Base-by-base conservation (phyloP, 176 grass and related monocot species). In the Pontederia crassipes region DNA sequence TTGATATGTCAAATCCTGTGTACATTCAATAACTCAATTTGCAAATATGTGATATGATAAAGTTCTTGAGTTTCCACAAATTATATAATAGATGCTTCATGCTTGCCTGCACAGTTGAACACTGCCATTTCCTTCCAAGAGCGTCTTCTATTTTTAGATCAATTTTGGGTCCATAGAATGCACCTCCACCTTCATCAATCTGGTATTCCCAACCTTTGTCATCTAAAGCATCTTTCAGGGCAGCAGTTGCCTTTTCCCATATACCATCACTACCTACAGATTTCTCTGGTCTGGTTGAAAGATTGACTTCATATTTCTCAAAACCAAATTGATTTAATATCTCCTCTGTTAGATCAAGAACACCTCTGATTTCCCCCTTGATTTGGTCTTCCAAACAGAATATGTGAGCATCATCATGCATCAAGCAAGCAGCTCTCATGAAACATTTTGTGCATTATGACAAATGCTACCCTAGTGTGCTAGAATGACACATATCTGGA, bases 91-190 rank as follows among this genome's bases (percentile, higher is more conserved):
- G 2, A 8, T 18, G 14, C 61, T 65, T 76, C 72, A 8, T 18
- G 27, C 61, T 68, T 76, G 75, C 93, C 84, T 92, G 87, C 32
- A 98, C 81, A 28, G 93, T 98, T 9, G 87, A 98, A 62, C 87
- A 98, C 53, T 98, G 87, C 93, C 93, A 98, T 79, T 92, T 98
- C 71, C 93, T 81, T 76, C 81, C 87, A 79, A 98, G 93, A 62
- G 93, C 84, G 59, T 92, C 93, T 64, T 98, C 83, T 55, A 98
- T 98, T 80, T 92, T 98, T 17, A 98, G 49, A 85, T 98, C 93
- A 61, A 98, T 98, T 81, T 98, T 98, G 48, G 87, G 87, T 62
- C 93, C 93, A 74, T 92, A 92, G 59, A 98, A 98, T 45, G 84
- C 93, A 71, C 93, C 93, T 58, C 93, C 93, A 46, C 87, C 93